Evolutionary conservation across 441 rosid species (phyloP).

Genomic region (Lepidium campestre): DNA sequence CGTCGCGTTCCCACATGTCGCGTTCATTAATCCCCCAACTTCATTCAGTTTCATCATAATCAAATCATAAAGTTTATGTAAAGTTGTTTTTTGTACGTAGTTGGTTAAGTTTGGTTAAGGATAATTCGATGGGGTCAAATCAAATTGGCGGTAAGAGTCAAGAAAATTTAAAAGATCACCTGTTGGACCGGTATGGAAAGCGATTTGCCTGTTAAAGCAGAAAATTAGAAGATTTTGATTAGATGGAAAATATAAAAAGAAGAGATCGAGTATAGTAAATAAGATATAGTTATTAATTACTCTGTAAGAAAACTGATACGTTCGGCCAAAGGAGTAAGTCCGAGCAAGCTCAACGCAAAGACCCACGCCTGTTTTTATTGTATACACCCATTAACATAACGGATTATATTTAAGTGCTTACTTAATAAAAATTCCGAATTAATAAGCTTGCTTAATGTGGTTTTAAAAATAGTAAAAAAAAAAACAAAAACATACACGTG

Average conservation of each 20-base stretch:
- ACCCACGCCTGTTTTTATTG: slow-evolving; percentile 55
- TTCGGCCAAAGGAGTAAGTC: slow-evolving; percentile 76
- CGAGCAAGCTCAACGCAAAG: slow-evolving; percentile 75
- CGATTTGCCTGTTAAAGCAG: slow-evolving; percentile 58
- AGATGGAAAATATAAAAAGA: neutral
- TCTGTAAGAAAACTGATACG: slow-evolving; percentile 90
- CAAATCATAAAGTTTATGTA: too few species aligned
- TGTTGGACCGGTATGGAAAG: slow-evolving; percentile 80
- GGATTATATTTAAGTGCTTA: too few species aligned
- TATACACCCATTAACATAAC: neutral
- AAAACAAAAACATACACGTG: slow-evolving; percentile 39
- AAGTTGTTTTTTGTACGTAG: too few species aligned
- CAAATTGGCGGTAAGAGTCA: neutral
- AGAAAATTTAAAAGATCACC: slow-evolving; percentile 36
- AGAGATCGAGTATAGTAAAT: neutral
- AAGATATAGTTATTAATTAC: slow-evolving; percentile 37
- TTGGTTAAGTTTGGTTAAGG: too few species aligned
- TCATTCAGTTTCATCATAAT: too few species aligned
- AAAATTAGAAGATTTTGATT: neutral
- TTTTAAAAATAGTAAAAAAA: neutral
- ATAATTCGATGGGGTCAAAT: neutral
- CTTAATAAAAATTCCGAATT: too few species aligned
- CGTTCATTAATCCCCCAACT: slow-evolving; percentile 92
- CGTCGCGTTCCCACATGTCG: slow-evolving; percentile 95
- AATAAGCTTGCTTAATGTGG: too few species aligned